Conservation (phyloP, 2,329 filamentous ascomycete genomes). For the Taxawa tesnikishii region DNA sequence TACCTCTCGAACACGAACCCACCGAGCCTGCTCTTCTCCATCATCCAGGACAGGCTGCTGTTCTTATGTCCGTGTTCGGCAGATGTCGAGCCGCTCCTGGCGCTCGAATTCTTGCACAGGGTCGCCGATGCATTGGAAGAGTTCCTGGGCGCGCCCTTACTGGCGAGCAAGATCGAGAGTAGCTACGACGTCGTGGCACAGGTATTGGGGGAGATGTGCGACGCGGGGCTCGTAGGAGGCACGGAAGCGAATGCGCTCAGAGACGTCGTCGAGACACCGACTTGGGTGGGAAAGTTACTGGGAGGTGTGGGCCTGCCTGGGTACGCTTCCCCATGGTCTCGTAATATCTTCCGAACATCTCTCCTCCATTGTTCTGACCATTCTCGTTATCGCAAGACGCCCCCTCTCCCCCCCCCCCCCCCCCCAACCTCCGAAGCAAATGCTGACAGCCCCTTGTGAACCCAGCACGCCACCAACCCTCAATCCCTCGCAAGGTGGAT, state of each 20-base stretch:
- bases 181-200: slow-evolving; percentile 93
- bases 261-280: slow-evolving; percentile 85
- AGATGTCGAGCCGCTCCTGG: slow-evolving; percentile 79
- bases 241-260: slow-evolving; percentile 88
- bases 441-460: slow-evolving; percentile 26
- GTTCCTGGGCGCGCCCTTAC: slow-evolving; percentile 76
- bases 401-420: neutral
- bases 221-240: slow-evolving; percentile 76
- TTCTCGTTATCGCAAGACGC: neutral
- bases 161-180: slow-evolving; percentile 75
- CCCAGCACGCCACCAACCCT: slow-evolving; percentile 5
- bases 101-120: slow-evolving; percentile 89
- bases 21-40: slow-evolving; percentile 76
- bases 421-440: neutral
- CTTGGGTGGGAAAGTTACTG: slow-evolving; percentile 76
- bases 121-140: slow-evolving; percentile 88
- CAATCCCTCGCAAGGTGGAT: slow-evolving; percentile 1
- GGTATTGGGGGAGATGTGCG: slow-evolving; percentile 89
- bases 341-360: too few species aligned
- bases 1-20: slow-evolving; percentile 75
- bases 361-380: too few species aligned
- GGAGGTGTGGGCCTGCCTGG: slow-evolving; percentile 76
- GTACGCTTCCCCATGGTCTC: slow-evolving; percentile 2
- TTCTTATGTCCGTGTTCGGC: slow-evolving; percentile 74
- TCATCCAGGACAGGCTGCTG: slow-evolving; percentile 76